phyloP scores from a whole-genome alignment of 768 basidiomycete species.

The Gloeostereum incarnatum region DNA sequence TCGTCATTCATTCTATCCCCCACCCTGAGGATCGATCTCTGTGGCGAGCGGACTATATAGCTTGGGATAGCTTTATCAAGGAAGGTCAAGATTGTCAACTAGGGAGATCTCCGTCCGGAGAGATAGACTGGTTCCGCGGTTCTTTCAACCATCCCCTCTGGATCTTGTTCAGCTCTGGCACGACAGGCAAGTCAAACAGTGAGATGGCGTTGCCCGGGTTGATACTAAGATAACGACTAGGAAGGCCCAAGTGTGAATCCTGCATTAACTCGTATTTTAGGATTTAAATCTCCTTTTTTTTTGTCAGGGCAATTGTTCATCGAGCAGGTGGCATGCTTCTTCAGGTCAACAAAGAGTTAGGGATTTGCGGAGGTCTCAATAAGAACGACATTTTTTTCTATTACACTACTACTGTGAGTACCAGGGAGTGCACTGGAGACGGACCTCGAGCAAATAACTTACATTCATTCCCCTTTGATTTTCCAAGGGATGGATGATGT shows the following conservation, averaged over 20 bases:
- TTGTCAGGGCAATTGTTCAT: constrained; percentile 63
- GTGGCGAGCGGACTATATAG: constrained; percentile 41
- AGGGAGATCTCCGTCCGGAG: constrained; percentile 41
- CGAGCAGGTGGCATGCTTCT: constrained; percentile 73
- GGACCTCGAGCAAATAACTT: too few relatives aligned
- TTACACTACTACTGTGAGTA: constrained; percentile 79
- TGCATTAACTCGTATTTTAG: constrained; percentile 5
- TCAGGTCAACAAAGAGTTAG: constrained; percentile 63
- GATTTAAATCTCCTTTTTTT: constrained; percentile 7
- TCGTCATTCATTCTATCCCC: constrained; percentile 44
- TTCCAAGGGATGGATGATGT: constrained; percentile 85
- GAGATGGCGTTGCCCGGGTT: background rate
- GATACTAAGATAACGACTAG: background rate
- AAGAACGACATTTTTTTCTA: constrained; percentile 72
- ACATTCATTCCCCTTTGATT: constrained; percentile 8
- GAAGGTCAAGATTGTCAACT: constrained; percentile 34
- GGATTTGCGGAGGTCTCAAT: constrained; percentile 56
- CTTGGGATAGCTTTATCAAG: constrained; percentile 45
- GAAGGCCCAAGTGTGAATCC: too few relatives aligned
- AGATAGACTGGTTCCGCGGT: constrained; percentile 53
- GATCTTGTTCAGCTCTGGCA: constrained; percentile 82
- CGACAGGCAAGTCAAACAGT: constrained; percentile 43
- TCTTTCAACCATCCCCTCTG: constrained; percentile 75
- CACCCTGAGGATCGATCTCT: constrained; percentile 19
- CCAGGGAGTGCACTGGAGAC: too few relatives aligned